Percentiles rank a stretch among this genome's conserved stretches.
These are phyloP conservation scores for Hyphopichia buzzinii DNA, from an alignment of 1,139 yeast genomes.

Conservation along the genomic window DNA sequence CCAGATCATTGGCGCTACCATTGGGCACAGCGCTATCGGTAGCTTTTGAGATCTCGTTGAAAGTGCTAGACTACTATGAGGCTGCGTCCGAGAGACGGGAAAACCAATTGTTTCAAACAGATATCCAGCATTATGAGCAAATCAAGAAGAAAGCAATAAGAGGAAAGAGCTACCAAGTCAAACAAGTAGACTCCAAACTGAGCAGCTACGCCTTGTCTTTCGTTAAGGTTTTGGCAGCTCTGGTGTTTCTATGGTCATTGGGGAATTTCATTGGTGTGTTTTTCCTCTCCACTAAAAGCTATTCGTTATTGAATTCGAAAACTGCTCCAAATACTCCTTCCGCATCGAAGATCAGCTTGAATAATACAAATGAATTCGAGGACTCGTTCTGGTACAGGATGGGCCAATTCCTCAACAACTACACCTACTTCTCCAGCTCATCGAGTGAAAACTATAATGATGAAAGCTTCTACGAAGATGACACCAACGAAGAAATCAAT, in stretches of 20 bases:
- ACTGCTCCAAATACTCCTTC: constrained; percentile 4
- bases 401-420: constrained; percentile 7
- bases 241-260: not conserved
- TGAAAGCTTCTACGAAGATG: constrained; percentile 14
- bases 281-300: constrained; percentile 2
- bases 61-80: constrained; percentile 19
- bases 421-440: constrained; percentile 2
- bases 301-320: constrained; percentile 4
- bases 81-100: constrained; percentile 16
- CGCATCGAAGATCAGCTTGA: not conserved
- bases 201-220: not conserved
- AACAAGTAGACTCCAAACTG: not conserved
- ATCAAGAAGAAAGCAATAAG: constrained; percentile 19
- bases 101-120: constrained; percentile 27
- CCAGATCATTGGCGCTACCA: constrained; percentile 44
- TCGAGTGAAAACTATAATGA: constrained; percentile 2
- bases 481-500: constrained; percentile 16
- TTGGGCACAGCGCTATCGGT: constrained; percentile 36
- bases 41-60: constrained; percentile 18
- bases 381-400: constrained; percentile 12
- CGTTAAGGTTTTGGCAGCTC: not conserved
- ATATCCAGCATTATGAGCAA: constrained; percentile 32
- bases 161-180: constrained; percentile 1
- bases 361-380: constrained; percentile 9
- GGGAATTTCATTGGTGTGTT: constrained; percentile 2